These are phyloP conservation scores for Termitomyces sp. DNA, from an alignment of 768 basidiomycete species.

Conservation along the genomic window DNA sequence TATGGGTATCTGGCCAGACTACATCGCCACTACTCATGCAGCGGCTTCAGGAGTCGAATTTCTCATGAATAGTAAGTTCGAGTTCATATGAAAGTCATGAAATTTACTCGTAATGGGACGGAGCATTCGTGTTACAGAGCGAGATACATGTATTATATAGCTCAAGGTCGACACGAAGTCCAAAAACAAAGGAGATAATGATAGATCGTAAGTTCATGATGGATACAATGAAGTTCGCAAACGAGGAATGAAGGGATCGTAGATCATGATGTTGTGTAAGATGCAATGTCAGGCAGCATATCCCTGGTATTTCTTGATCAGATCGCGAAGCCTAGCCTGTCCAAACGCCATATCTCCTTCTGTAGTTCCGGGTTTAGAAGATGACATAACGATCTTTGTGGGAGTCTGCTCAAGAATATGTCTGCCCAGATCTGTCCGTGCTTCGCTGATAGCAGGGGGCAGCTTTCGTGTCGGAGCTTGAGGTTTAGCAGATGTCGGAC, in stretches of 20 bases:
- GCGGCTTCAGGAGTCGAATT: neutral
- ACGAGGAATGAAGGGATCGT: neutral
- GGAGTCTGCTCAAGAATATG: constrained; percentile 5
- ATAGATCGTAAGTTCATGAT: constrained; percentile 10
- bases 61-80: neutral
- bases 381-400: constrained; percentile 15
- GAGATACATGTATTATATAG: neutral
- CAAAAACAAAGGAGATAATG: constrained; percentile 10
- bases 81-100: neutral
- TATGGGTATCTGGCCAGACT: too few species aligned
- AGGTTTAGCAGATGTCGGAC: constrained; percentile 26
- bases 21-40: too few species aligned
- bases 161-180: neutral
- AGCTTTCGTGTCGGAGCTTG: constrained; percentile 23
- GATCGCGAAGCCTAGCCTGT: constrained; percentile 67
- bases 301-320: constrained; percentile 79
- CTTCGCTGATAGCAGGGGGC: constrained; percentile 30
- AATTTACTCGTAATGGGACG: neutral
- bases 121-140: neutral
- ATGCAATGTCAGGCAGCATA: constrained; percentile 2
- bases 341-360: constrained; percentile 63
- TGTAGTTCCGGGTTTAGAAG: constrained; percentile 19
- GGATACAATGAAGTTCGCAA: neutral
- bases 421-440: constrained; percentile 5
- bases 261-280: neutral